Percentiles rank a stretch among this genome's conserved stretches.
Conservation (phyloP, 2,329 filamentous ascomycete genomes). For the Xylariales sp. region DNA sequence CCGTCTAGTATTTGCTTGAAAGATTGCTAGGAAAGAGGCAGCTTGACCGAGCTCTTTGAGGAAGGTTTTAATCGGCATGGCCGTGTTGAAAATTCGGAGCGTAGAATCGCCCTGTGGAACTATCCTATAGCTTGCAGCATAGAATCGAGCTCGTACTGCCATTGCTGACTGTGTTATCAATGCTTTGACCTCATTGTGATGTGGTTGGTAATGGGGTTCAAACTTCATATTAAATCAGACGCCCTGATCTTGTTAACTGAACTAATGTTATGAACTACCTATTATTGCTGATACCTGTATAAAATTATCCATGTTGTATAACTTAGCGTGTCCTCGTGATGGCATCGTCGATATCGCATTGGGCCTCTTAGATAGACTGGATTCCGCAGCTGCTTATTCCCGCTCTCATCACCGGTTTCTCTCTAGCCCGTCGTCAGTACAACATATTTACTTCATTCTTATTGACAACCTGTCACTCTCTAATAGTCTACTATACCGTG, state of each 20-base stretch:
- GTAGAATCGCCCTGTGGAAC: not conserved
- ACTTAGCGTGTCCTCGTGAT: too few relatives aligned
- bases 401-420: too few relatives aligned
- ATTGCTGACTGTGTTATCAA: not conserved
- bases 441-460: not conserved
- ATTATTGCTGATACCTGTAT: not conserved
- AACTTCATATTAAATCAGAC: too few relatives aligned
- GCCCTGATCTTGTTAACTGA: not conserved
- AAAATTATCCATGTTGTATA: not conserved
- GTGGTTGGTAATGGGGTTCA: not conserved
- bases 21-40: not conserved
- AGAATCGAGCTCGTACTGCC: constrained; percentile 11
- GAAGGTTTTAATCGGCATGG: constrained; percentile 8
- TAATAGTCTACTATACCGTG: not conserved
- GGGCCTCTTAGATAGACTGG: not conserved
- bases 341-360: too few relatives aligned
- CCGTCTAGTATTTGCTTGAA: not conserved
- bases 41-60: not conserved
- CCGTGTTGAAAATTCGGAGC: not conserved
- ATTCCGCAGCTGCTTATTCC: too few relatives aligned
- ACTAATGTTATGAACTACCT: not conserved
- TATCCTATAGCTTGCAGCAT: constrained; percentile 13
- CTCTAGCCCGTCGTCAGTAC: not conserved
- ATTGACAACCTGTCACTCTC: not conserved
- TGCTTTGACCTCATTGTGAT: not conserved